Base-by-base conservation (phyloP, 345 rosid genomes). In the Murraya koenigii region DNA sequence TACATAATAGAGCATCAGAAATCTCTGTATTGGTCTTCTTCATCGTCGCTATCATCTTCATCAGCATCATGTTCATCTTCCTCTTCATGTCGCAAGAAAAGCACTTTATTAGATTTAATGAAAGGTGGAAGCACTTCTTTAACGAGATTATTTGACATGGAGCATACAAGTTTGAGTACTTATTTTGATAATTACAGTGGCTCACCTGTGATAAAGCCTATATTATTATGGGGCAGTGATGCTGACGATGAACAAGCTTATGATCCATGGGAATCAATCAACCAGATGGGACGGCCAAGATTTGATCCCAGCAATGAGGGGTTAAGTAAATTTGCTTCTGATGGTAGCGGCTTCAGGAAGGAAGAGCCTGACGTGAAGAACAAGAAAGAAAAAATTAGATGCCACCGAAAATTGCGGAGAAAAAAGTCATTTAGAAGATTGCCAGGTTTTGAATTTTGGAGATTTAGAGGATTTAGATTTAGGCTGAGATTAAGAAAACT, bases 81-180 rank as follows among this genome's bases (percentile, higher is more conserved):
- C 38, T 67, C 80, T 26, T 77, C 81, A 8, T 73, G 84, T 15
- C 28, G 76, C 52, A 71, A 44, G 66, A 82, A 86, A 23, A 78
- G 72, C 64, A 84, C 75, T 38, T 77, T 90, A 63, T 41, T 87
- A 32, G 79, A 84, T 13, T 69, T 86, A 76, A 89, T 86, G 94
- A 86, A 71, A 78, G 71, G 74, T 10, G 88, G 90, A 71, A 85
- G 82, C 82, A 78, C 85, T 0, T 86, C 90, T 44, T 32, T 86
- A 30, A 56, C 61, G 80, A 88, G 94, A 79, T 75, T 91, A 20
- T 86, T 85, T 66, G 87, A 86, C 73, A 90, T 82, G 88, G 89
- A 88, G 69, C 90, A 85, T 38, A 85, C 88, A 0, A 80, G 87
- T 80, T 84, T 89, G 76, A 82, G 85, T 15, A 81, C 77, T 25